A percentile compares a stretch with the other conserved stretches of the same genome.
These are phyloP conservation scores for Coemansia sp. DNA, from an alignment of 192 early-diverging fungal species.

Conservation along the genomic window DNA sequence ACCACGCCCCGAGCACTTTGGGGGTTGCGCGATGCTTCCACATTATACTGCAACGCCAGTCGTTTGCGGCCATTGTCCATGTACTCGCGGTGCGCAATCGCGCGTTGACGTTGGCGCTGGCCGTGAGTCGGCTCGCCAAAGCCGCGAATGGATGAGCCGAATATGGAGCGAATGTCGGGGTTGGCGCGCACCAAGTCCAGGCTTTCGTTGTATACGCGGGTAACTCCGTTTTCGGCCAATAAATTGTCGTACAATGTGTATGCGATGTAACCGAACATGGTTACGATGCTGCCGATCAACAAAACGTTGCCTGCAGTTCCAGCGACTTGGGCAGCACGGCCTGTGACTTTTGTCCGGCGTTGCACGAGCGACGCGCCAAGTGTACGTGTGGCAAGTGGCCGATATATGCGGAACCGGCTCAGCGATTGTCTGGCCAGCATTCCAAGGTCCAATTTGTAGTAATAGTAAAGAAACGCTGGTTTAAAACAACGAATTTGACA, in stretches of 20 bases:
- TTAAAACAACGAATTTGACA: no score
- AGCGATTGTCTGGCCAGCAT: no score
- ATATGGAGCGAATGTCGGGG: constrained; percentile 30
- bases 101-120: constrained; percentile 39
- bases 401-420: no score
- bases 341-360: not conserved
- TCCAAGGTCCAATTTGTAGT: no score
- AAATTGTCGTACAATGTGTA: constrained; percentile 51
- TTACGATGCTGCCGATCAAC: constrained; percentile 35
- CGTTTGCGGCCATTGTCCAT: constrained; percentile 14
- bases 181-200: constrained; percentile 41
- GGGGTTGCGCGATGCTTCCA: constrained; percentile 6
- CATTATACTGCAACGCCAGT: constrained; percentile 38
- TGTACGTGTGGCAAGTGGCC: no score
- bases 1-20: constrained; percentile 19
- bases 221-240: constrained; percentile 32
- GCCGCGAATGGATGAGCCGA: constrained; percentile 20
- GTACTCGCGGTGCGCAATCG: constrained; percentile 34
- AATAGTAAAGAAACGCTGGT: no score
- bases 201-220: constrained; percentile 47
- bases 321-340: constrained; percentile 11
- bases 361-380: not conserved
- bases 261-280: constrained; percentile 41
- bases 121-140: constrained; percentile 50
- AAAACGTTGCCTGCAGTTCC: constrained; percentile 32